Conservation (phyloP, 2,329 filamentous ascomycete genomes). For the Diaporthe velutina region DNA sequence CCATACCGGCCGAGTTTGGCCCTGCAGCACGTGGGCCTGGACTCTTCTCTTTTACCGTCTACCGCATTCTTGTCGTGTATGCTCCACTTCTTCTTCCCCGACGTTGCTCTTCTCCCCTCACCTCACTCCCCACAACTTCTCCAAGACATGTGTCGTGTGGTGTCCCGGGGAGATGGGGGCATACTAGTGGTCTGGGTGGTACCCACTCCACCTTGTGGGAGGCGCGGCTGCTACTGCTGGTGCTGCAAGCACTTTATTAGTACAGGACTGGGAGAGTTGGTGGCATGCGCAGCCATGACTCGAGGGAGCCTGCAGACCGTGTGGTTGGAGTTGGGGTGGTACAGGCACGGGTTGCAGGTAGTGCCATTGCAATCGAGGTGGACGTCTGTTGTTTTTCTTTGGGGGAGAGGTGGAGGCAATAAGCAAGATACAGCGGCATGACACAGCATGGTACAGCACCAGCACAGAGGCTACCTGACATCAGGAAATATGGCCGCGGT, state of each 20-base stretch:
- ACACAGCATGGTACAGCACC: background rate
- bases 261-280: background rate
- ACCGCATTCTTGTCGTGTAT: background rate
- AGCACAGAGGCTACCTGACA: no score
- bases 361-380: background rate
- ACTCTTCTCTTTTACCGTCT: background rate
- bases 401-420: background rate
- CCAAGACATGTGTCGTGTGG: conserved; percentile 9
- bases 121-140: background rate
- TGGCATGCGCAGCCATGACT: conserved; percentile 13
- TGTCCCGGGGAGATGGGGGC: background rate
- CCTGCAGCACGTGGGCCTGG: conserved; percentile 5
- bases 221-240: background rate
- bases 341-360: background rate
- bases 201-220: background rate
- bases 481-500: background rate
- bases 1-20: conserved; percentile 9
- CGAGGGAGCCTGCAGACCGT: background rate
- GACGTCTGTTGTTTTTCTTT: background rate
- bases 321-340: background rate
- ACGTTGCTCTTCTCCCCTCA: background rate
- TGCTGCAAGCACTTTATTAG: conserved; percentile 6
- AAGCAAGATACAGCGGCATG: background rate
- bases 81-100: background rate
- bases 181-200: background rate